Conservation (phyloP, 2,329 filamentous ascomycete genomes). For the Hirsutella thompsonii region DNA sequence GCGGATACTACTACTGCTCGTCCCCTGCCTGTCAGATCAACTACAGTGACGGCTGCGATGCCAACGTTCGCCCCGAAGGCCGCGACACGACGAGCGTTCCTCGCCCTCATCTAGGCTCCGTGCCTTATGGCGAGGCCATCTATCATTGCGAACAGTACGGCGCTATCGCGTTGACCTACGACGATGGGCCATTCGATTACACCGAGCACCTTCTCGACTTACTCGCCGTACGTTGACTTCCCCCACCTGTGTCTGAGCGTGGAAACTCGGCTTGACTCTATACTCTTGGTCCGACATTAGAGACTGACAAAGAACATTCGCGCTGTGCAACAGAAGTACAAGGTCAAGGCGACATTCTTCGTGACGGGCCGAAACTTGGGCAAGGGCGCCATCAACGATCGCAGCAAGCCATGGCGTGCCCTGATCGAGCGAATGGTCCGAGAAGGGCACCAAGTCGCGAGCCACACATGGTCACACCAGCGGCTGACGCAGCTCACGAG, state of each 20-base stretch:
- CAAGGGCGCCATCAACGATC: slow-evolving; percentile 29
- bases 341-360: slow-evolving; percentile 25
- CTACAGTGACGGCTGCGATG: slow-evolving; percentile 49
- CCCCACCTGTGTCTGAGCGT: too few species aligned
- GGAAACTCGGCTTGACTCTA: too few species aligned
- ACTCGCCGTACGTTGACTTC: slow-evolving; percentile 14
- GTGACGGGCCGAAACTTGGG: slow-evolving; percentile 22
- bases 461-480: slow-evolving; percentile 35
- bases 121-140: slow-evolving; percentile 44
- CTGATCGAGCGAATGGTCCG: slow-evolving; percentile 30
- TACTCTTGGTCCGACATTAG: too few species aligned
- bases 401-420: slow-evolving; percentile 17
- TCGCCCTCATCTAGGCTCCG: slow-evolving; percentile 37
- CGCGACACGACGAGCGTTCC: slow-evolving; percentile 38
- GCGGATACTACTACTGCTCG: slow-evolving; percentile 40
- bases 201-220: slow-evolving; percentile 27
- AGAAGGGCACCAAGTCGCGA: slow-evolving; percentile 48
- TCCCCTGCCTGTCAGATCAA: slow-evolving; percentile 49
- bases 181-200: slow-evolving; percentile 31
- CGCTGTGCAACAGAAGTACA: slow-evolving; percentile 17
- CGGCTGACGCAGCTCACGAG: slow-evolving; percentile 23
- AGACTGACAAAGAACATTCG: too few species aligned
- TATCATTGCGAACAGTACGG: slow-evolving; percentile 20
- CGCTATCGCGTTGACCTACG: slow-evolving; percentile 29
- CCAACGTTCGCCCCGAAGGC: slow-evolving; percentile 37